Evolutionary conservation across 176 grass and related monocot genomes (phyloP).

Genomic region (Triticum urartu): DNA sequence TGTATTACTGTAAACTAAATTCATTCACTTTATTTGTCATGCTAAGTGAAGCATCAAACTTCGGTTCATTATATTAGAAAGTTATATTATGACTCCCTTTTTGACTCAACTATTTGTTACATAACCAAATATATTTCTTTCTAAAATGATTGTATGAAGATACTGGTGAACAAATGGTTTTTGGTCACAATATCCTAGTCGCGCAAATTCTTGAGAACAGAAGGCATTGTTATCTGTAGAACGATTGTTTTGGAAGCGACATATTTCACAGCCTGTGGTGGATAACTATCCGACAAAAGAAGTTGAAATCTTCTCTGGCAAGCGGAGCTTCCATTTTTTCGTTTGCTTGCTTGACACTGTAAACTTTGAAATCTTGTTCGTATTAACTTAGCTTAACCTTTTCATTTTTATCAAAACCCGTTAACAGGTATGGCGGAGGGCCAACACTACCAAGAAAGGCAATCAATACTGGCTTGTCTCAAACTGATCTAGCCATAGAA

Average conservation of each 20-base stretch:
- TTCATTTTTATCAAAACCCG: conserved; percentile 25
- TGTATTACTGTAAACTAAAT: conserved; percentile 3
- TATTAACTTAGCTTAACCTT: neutral
- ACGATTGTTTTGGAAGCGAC: conserved; percentile 3
- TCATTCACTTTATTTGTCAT: conserved; percentile 2
- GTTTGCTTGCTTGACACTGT: neutral
- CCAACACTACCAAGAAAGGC: conserved; percentile 88
- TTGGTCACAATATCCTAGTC: conserved; percentile 7
- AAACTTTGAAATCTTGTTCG: conserved; percentile 11
- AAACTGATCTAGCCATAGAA: conserved; percentile 96
- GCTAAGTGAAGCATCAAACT: neutral
- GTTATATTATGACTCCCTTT: neutral
- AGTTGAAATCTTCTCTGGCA: neutral
- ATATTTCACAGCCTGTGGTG: neutral
- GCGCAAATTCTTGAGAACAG: neutral
- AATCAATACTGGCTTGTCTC: conserved; percentile 93
- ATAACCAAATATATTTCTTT: neutral
- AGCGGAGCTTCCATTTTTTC: neutral
- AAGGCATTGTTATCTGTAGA: neutral
- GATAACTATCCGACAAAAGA: neutral
- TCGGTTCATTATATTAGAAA: conserved; percentile 1
- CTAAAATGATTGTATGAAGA: conserved; percentile 17
- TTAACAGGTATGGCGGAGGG: conserved; percentile 90
- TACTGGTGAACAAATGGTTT: neutral
- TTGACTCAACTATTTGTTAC: conserved; percentile 8